phyloP scores from a whole-genome alignment of 805 yeast genomes.

The Candida golubevii region DNA sequence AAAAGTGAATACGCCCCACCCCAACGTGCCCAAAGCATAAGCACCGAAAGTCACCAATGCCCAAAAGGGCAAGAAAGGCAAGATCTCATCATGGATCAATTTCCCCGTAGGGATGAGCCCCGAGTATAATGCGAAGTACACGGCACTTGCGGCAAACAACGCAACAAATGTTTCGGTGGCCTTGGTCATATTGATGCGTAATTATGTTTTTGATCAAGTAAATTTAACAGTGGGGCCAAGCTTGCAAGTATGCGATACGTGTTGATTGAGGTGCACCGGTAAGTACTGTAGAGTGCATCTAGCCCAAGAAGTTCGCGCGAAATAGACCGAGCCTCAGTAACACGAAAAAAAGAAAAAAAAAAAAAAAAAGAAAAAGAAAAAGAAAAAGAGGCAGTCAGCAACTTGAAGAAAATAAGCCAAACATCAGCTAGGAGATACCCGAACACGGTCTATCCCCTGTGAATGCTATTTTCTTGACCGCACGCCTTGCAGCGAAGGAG shows the following conservation, averaged over 20 bases:
- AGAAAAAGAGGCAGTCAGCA: not conserved
- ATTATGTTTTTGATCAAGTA: not conserved
- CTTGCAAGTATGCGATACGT: conserved; percentile 2
- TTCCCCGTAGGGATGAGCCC: conserved; percentile 54
- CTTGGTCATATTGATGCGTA: conserved; percentile 49
- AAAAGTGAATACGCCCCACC: conserved; percentile 64
- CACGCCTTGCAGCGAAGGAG: too few species aligned
- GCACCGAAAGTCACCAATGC: conserved; percentile 63
- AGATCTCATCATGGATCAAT: conserved; percentile 46
- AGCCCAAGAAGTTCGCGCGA: too few species aligned
- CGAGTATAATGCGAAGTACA: conserved; percentile 48
- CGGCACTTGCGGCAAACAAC: conserved; percentile 42
- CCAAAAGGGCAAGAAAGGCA: conserved; percentile 73
- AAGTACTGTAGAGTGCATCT: too few species aligned
- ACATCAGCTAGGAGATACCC: too few species aligned
- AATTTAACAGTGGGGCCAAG: not conserved
- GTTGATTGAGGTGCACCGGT: conserved; percentile 5
- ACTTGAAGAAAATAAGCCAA: too few species aligned
- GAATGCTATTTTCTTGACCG: too few species aligned
- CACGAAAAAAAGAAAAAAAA: not conserved
- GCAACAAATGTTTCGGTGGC: conserved; percentile 57
- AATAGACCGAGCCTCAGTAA: not conserved
- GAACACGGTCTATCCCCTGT: too few species aligned
- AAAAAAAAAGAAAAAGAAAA: not conserved
- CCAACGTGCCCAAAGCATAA: conserved; percentile 62